Evolutionary conservation across 495 filamentous ascomycete species (phyloP).

Genomic region (Aspergillus bertholletiae): DNA sequence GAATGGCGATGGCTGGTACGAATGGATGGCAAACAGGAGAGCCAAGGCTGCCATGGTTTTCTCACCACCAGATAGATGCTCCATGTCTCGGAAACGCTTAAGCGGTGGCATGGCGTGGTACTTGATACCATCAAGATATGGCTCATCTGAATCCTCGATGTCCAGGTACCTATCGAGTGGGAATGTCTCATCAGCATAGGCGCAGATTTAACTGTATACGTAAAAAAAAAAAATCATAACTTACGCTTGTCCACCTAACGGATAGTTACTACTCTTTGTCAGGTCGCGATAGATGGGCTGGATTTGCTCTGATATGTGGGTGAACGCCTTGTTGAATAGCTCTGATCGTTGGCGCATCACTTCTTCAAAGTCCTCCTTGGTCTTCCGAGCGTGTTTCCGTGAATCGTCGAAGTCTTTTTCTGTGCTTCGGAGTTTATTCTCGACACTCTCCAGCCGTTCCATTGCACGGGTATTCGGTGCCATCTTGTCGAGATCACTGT

Average conservation of each 20-base stretch:
- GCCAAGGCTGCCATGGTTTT: conserved; percentile 98
- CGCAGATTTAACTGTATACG: background rate
- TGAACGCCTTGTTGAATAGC: conserved; percentile 91
- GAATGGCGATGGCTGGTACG: conserved; percentile 90
- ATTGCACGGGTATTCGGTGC: conserved; percentile 94
- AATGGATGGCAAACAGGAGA: conserved; percentile 92
- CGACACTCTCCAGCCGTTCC: conserved; percentile 84
- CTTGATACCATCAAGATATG: conserved; percentile 90
- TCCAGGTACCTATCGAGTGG: conserved; percentile 65
- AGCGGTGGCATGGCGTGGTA: conserved; percentile 98
- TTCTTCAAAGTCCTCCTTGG: conserved; percentile 76
- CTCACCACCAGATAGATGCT: conserved; percentile 94
- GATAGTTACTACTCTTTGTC: conserved; percentile 78
- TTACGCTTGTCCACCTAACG: conserved; percentile 83
- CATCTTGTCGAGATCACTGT: conserved; percentile 81
- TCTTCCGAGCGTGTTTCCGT: conserved; percentile 63
- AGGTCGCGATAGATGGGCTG: conserved; percentile 91
- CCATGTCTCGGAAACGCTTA: conserved; percentile 99
- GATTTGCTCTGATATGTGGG: conserved; percentile 93
- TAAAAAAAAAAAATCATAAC: conserved; percentile 7
- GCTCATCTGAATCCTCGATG: conserved; percentile 84
- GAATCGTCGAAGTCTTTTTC: conserved; percentile 88
- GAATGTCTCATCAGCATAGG: background rate
- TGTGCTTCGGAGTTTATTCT: conserved; percentile 76
- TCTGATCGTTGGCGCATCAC: conserved; percentile 81